Evolutionary conservation across 805 yeast species (phyloP).

Genomic region (Clavispora phyllophila): DNA sequence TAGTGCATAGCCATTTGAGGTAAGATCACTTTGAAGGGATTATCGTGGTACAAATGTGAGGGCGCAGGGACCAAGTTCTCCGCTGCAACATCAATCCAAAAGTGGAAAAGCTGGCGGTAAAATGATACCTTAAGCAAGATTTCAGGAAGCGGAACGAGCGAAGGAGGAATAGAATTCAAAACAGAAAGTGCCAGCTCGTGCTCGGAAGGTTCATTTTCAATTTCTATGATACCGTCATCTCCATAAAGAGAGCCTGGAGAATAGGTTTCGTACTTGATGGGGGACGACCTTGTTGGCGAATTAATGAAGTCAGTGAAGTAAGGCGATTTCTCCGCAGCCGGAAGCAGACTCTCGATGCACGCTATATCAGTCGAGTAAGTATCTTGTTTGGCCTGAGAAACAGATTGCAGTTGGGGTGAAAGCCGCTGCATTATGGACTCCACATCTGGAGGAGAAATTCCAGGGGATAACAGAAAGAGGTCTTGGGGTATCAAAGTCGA

Average conservation of each 20-base stretch:
- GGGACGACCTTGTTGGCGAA: not conserved
- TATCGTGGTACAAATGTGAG: conserved; percentile 44
- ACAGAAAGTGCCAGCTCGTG: not conserved
- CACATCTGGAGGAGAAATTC: not conserved
- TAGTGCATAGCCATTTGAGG: conserved; percentile 65
- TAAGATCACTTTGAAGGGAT: conserved; percentile 61
- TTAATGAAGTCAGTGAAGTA: conserved; percentile 1
- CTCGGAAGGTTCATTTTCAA: not conserved
- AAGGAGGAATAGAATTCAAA: conserved; percentile 26
- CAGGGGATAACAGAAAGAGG: not conserved
- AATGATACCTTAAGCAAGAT: conserved; percentile 53
- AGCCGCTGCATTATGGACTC: not conserved
- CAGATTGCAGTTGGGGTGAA: not conserved
- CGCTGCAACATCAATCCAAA: conserved; percentile 58
- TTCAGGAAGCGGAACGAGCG: conserved; percentile 48
- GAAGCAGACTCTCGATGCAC: conserved; percentile 8
- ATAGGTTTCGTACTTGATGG: not conserved
- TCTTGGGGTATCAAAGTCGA: not conserved
- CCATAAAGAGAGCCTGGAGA: not conserved
- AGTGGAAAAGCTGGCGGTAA: conserved; percentile 57
- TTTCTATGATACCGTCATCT: not conserved
- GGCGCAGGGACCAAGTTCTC: conserved; percentile 64
- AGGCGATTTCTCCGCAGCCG: conserved; percentile 4
- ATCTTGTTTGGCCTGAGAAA: not conserved
- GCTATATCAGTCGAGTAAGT: conserved; percentile 8